Evolutionary conservation across 192 early-diverging fungal species (phyloP), one percentile per base, ranked within the genome.

Genomic region (Pilaira anomala): DNA sequence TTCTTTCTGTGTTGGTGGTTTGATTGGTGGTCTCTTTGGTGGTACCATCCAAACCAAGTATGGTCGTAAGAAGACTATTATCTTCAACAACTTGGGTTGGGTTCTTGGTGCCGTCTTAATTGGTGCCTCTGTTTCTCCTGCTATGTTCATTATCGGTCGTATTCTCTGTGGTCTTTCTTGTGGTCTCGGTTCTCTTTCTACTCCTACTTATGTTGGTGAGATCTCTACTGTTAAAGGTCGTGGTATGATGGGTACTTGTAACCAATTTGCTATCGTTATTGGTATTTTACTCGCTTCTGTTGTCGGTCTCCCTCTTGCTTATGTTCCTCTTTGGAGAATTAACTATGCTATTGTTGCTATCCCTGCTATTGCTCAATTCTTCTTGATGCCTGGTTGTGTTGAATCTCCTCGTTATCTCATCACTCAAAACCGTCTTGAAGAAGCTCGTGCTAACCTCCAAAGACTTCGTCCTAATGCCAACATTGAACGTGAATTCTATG

Each of bases 341-440:
- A 78, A 90, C 62, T 82, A 91, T 60, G 76, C 80, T 4, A 60
- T 92, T 60, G 82, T 85, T 12, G 80, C 76, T 39, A 54, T 89
- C 18, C 83, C 89, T 42, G 78, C 84, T 12, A 51, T 86, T 44
- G 44, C 81, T 24, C 86, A 88, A 63, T 49, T 74, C 33, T 45
- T 78, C 14, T 41, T 93, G 60, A 75, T 93, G 45, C 83, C 84
- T 7, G 78, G 84, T 48, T 86, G 86, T 58, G 89, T 88, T 60
- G 93, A 95, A 62, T 85, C 85, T n/a, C 93, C 93, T 21, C 82
- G 84, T 39, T 90, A 80, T 67, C 77, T 90, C 22, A 71, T 88
- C 33, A 83, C 84, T 28, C 78, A 86, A 72, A 84, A 85, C 60
- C 78, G 80, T 53, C 65, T 77, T 14, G 75, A 83, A 16, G 88